Percentiles rank a stretch among this genome's conserved stretches.
These are phyloP conservation scores for Trichoderma arundinaceum DNA, from an alignment of 2,329 filamentous ascomycete species.

Conservation along the genomic window DNA sequence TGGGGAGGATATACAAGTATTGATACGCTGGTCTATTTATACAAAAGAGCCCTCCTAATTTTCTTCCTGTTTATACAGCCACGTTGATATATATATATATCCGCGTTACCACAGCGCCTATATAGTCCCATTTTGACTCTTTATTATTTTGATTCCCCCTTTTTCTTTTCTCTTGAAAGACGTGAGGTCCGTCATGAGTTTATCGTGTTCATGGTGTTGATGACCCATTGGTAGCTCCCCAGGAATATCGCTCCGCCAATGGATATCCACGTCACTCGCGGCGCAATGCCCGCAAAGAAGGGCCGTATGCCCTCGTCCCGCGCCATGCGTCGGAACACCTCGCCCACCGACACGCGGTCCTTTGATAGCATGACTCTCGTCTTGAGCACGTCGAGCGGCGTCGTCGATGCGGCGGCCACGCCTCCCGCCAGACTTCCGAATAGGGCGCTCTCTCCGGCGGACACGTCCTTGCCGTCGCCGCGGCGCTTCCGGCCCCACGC, in stretches of 20 bases:
- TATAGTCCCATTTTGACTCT: slow-evolving; percentile 12
- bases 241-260: slow-evolving; percentile 93
- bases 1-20: not conserved
- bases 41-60: slow-evolving; percentile 28
- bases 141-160: not conserved
- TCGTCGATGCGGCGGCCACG: slow-evolving; percentile 85
- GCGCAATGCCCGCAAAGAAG: slow-evolving; percentile 79
- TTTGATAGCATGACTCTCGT: slow-evolving; percentile 91
- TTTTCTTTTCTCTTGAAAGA: not conserved
- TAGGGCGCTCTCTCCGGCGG: slow-evolving; percentile 78
- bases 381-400: slow-evolving; percentile 94
- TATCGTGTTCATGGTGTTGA: slow-evolving; percentile 66
- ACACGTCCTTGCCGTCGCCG: slow-evolving; percentile 53
- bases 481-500: slow-evolving; percentile 61
- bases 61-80: slow-evolving; percentile 27
- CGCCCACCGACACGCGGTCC: slow-evolving; percentile 63
- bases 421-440: slow-evolving; percentile 86
- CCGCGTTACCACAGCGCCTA: slow-evolving; percentile 9
- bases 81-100: slow-evolving; percentile 19
- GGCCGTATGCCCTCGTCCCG: slow-evolving; percentile 67
- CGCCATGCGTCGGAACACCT: slow-evolving; percentile 69
- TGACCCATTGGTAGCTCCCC: slow-evolving; percentile 89
- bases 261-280: slow-evolving; percentile 92
- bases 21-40: slow-evolving; percentile 23
- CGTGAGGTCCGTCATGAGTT: slow-evolving; percentile 13